phyloP scores from a whole-genome alignment of 345 rosid species.

The Eucalyptus rudis region DNA sequence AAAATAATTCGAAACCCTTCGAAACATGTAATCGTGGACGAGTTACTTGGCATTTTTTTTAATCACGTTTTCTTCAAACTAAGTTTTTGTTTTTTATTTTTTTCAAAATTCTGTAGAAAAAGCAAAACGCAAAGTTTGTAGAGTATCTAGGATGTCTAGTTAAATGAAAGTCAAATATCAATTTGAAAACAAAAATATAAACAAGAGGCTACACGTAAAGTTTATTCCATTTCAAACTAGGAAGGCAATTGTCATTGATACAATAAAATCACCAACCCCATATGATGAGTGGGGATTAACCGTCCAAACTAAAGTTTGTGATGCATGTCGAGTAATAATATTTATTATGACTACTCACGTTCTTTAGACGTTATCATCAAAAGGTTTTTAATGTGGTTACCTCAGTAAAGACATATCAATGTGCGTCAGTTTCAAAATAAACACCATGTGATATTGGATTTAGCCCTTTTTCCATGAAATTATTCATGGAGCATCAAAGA shows the following conservation, averaged over 20 bases:
- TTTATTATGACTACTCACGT: too few relatives aligned
- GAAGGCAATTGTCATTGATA: neutral
- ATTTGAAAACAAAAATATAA: neutral
- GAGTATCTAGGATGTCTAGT: neutral
- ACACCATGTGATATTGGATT: too few relatives aligned
- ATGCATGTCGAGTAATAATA: neutral
- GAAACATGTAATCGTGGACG: neutral
- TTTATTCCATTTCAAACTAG: neutral
- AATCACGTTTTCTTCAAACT: neutral
- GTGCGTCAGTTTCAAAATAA: neutral
- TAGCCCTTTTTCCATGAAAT: neutral
- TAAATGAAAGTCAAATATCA: neutral
- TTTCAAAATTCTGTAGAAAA: neutral
- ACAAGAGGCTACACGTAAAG: neutral
- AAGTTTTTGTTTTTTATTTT: too few relatives aligned
- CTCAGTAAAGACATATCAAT: neutral
- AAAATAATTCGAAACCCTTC: neutral
- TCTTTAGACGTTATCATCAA: neutral
- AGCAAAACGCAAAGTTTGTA: neutral
- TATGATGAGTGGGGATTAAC: neutral
- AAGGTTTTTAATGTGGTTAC: neutral
- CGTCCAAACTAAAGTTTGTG: fast-evolving
- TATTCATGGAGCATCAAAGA: neutral
- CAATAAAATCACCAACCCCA: neutral
- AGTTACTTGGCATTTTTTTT: neutral